Conservation (phyloP, 805 yeast species). For the Wickerhamiella occidentalis region DNA sequence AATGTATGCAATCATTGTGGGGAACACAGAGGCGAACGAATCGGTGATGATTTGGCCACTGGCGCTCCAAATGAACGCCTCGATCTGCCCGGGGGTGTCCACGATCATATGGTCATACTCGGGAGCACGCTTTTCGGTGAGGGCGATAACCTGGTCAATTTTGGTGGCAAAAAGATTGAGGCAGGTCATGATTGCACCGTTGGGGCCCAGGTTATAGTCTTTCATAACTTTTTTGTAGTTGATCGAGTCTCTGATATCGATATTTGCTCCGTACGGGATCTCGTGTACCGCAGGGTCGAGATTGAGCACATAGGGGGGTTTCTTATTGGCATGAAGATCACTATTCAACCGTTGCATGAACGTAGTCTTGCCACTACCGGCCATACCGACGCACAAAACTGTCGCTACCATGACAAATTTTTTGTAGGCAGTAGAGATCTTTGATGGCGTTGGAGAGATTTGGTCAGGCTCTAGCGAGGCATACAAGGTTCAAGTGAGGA, state of each 20-base stretch:
- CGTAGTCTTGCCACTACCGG: conserved; percentile 90
- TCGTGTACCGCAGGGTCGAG: conserved; percentile 92
- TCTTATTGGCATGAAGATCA: conserved; percentile 56
- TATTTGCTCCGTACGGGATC: conserved; percentile 88
- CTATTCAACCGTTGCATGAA: conserved; percentile 91
- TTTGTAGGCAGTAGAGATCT: not conserved
- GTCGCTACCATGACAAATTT: conserved; percentile 19
- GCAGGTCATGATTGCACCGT: conserved; percentile 96
- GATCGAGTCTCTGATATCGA: conserved; percentile 91
- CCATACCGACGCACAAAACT: conserved; percentile 50
- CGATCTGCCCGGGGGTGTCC: conserved; percentile 98
- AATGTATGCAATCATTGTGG: conserved; percentile 89
- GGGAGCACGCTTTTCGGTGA: conserved; percentile 63
- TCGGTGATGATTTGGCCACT: conserved; percentile 94
- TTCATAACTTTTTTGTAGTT: conserved; percentile 95
- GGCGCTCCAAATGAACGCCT: conserved; percentile 97
- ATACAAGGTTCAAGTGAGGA: no score
- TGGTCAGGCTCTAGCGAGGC: no score
- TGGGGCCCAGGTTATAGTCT: conserved; percentile 85
- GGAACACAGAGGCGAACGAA: conserved; percentile 89
- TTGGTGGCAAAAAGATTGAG: conserved; percentile 85
- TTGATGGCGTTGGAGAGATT: no score
- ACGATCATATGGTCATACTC: conserved; percentile 58
- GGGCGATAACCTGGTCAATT: conserved; percentile 82
- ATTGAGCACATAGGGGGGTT: conserved; percentile 83